Evolutionary conservation across 1,139 yeast genomes (phyloP).

Genomic region (Hyphopichia wangnamkhiaoensis): DNA sequence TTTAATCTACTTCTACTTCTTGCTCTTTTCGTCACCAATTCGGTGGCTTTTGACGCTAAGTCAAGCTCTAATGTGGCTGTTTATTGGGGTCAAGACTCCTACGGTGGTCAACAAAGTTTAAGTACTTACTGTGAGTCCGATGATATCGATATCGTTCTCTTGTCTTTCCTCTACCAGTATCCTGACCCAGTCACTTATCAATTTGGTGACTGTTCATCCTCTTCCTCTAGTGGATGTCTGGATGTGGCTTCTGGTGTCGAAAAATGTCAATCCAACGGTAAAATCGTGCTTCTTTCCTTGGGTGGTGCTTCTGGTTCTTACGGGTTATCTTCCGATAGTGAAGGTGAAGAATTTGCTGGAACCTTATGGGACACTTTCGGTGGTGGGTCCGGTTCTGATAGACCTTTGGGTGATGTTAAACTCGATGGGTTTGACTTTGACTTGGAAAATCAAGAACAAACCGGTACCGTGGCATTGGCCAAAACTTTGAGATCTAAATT

Average conservation of each 20-base stretch:
- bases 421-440: slow-evolving; percentile 52
- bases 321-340: slow-evolving; percentile 64
- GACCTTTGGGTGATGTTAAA: slow-evolving; percentile 71
- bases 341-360: slow-evolving; percentile 69
- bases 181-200: slow-evolving; percentile 33
- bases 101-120: slow-evolving; percentile 67
- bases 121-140: slow-evolving; percentile 68
- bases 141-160: slow-evolving; percentile 68
- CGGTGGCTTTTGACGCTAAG: slow-evolving; percentile 41
- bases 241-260: slow-evolving; percentile 72
- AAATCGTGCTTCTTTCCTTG: slow-evolving; percentile 73
- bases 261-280: slow-evolving; percentile 81
- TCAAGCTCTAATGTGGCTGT: slow-evolving; percentile 66
- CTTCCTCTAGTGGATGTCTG: slow-evolving; percentile 37
- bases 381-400: slow-evolving; percentile 58
- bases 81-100: slow-evolving; percentile 92
- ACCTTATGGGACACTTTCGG: slow-evolving; percentile 87
- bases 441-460: slow-evolving; percentile 42
- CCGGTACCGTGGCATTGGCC: slow-evolving; percentile 66
- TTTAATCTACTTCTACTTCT: slow-evolving; percentile 8
- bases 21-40: slow-evolving; percentile 5
- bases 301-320: slow-evolving; percentile 88
- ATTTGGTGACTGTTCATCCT: slow-evolving; percentile 1
- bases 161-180: slow-evolving; percentile 70
- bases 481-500: slow-evolving; percentile 60